Evolutionary conservation across 352 stramenopile genomes (phyloP).

Genomic region (Globisporangium orthogonon): DNA sequence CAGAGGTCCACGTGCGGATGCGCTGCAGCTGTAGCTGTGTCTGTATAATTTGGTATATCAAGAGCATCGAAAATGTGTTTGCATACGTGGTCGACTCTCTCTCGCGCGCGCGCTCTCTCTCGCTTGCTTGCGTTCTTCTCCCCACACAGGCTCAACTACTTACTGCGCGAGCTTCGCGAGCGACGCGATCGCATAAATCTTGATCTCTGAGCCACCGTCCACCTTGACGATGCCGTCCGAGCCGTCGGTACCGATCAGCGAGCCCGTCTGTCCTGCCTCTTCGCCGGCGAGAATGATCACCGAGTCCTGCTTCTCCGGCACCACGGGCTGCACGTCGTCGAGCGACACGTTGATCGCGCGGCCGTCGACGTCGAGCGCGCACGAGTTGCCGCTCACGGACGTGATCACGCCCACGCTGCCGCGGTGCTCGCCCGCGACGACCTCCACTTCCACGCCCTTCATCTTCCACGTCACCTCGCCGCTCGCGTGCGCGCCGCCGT

Average conservation of each 20-base stretch:
- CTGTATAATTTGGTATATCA: no score
- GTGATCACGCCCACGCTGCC: constrained; percentile 72
- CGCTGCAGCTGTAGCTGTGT: no score
- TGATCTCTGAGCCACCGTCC: constrained; percentile 84
- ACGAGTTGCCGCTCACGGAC: constrained; percentile 61
- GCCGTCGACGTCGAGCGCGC: constrained; percentile 76
- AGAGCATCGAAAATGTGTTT: not conserved
- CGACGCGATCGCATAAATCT: constrained; percentile 81
- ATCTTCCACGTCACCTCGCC: constrained; percentile 86
- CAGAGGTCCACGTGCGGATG: no score
- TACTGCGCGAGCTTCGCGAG: constrained; percentile 83
- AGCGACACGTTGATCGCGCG: constrained; percentile 59
- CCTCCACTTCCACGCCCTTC: constrained; percentile 82
- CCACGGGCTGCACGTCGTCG: constrained; percentile 64
- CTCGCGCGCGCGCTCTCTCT: constrained; percentile 1
- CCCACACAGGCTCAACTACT: constrained; percentile 5
- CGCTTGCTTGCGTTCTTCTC: not conserved
- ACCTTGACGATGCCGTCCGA: constrained; percentile 88
- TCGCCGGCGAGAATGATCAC: constrained; percentile 85
- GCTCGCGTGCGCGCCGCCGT: constrained; percentile 22
- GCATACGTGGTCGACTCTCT: not conserved
- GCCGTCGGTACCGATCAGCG: constrained; percentile 81
- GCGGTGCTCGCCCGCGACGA: constrained; percentile 56
- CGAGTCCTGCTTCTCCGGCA: constrained; percentile 84
- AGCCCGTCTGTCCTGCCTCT: constrained; percentile 78